These are phyloP conservation scores for Exobasidium cylindrosporum DNA, from an alignment of 1,284 basidiomycete species.

Conservation along the genomic window DNA sequence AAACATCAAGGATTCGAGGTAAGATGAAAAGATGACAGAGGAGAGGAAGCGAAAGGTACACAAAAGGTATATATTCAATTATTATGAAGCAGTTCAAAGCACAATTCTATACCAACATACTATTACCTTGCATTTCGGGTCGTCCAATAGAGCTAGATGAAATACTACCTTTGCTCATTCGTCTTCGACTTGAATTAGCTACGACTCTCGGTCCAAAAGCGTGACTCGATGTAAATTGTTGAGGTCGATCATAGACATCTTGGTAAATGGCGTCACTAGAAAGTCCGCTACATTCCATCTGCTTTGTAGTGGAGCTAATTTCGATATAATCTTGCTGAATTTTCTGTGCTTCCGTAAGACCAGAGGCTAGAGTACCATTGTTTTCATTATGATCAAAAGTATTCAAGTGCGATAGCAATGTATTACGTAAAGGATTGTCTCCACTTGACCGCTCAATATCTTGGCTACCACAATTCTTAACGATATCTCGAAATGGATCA, in stretches of 20 bases:
- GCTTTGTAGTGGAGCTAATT: not conserved
- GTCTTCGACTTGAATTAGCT: conserved; percentile 2
- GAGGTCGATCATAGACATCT: conserved; percentile 10
- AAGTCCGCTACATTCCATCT: no score
- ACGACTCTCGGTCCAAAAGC: conserved; percentile 2
- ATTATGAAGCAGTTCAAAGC: not conserved
- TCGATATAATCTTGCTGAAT: conserved; percentile 14
- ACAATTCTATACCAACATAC: conserved; percentile 7
- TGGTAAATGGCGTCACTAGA: conserved; percentile 7
- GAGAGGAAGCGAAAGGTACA: not conserved
- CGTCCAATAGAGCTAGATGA: not conserved
- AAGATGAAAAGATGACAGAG: not conserved
- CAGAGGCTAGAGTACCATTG: not conserved
- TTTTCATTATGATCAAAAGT: not conserved
- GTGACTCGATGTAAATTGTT: conserved; percentile 12
- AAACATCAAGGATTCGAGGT: not conserved
- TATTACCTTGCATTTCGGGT: conserved; percentile 11
- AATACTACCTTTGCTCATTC: conserved; percentile 13
- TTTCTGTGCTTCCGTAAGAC: conserved; percentile 14
- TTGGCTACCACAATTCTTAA: conserved; percentile 2
- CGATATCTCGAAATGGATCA: conserved; percentile 10
- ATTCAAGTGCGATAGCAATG: not conserved
- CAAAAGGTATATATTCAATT: no score
- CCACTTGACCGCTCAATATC: conserved; percentile 5
- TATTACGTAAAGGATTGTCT: not conserved